Evolutionary conservation across 2,329 filamentous ascomycete species (phyloP), one percentile per base, ranked within the genome.

Genomic region (Neobulgaria alba): DNA sequence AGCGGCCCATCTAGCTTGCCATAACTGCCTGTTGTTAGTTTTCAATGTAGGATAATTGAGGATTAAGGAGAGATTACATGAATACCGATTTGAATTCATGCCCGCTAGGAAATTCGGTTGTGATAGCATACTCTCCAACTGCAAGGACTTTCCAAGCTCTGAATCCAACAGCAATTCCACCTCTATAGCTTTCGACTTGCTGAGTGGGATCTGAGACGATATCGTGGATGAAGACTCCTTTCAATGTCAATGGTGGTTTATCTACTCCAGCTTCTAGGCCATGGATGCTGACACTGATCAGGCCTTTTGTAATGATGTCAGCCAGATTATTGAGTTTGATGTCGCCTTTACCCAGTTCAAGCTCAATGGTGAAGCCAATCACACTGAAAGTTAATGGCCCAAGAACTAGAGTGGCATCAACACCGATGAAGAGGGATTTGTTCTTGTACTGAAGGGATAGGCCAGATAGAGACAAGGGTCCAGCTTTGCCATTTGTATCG

Each of bases 121-220:
- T 51, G 0, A 41, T 47, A 5, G 62, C 61, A 46, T 68, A 69
- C 43, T 59, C 61, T 4, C 66, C 67, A 0, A 61, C 62, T 0
- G 65, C 67, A 17, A 59, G 21, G 46, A 70, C 57, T 12, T 55
- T 54, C 29, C 60, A 69, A 0, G 61, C 57, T 1, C 40, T 29
- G 40, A 60, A 63, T 1, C 56, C 53, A 9, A 70, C 40, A 16
- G 57, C 51, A 2, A 67, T 33, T 1, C 62, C 67, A 0, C 66
- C 66, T 2, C 53, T 51, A 38, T 64, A 69, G 5, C 56, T 26
- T 1, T 41, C 37, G 12, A 16, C 17, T 3, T 20, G 19, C 3
- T 14, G 14, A 14, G 15, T 4, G n/a, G n/a, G n/a, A n/a, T n/a
- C n/a, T n/a, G n/a, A n/a, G n/a, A n/a, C n/a, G 7, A n/a, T 36